These are phyloP conservation scores for Metschnikowia lochheadii DNA, from an alignment of 805 yeast species.

Conservation along the genomic window DNA sequence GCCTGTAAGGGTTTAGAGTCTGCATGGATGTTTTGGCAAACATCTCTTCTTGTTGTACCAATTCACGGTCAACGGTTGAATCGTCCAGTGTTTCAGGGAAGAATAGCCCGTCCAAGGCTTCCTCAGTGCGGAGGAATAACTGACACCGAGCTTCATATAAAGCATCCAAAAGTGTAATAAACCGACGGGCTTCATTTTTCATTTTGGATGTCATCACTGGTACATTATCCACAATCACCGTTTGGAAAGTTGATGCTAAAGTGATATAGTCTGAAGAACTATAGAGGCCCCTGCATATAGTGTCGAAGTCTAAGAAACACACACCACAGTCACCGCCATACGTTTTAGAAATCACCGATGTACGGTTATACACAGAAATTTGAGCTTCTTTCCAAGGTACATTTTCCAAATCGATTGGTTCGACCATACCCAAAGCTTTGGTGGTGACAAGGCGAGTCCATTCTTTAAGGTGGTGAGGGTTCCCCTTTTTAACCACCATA, in stretches of 20 bases:
- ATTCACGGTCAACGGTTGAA: conserved; percentile 31
- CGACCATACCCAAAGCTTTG: conserved; percentile 15
- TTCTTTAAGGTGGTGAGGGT: conserved; percentile 20
- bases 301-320: conserved; percentile 48
- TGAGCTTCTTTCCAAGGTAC: conserved; percentile 22
- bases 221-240: conserved; percentile 55
- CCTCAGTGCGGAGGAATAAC: conserved; percentile 50
- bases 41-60: conserved; percentile 66
- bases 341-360: conserved; percentile 43
- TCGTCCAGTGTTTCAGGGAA: conserved; percentile 46
- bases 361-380: conserved; percentile 55
- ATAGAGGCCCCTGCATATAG: conserved; percentile 52
- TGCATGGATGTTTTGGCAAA: conserved; percentile 60
- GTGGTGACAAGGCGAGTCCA: conserved; percentile 35
- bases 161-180: conserved; percentile 65
- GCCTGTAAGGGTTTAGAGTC: conserved; percentile 60
- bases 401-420: conserved; percentile 6
- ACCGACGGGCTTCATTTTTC: conserved; percentile 66
- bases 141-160: conserved; percentile 65
- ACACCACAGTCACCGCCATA: conserved; percentile 17
- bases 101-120: conserved; percentile 49
- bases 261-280: conserved; percentile 72
- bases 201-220: conserved; percentile 53
- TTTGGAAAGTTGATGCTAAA: conserved; percentile 54
- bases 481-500: conserved; percentile 28